phyloP scores from a whole-genome alignment of 805 yeast genomes.

The Cyberlindnera bimundalis region DNA sequence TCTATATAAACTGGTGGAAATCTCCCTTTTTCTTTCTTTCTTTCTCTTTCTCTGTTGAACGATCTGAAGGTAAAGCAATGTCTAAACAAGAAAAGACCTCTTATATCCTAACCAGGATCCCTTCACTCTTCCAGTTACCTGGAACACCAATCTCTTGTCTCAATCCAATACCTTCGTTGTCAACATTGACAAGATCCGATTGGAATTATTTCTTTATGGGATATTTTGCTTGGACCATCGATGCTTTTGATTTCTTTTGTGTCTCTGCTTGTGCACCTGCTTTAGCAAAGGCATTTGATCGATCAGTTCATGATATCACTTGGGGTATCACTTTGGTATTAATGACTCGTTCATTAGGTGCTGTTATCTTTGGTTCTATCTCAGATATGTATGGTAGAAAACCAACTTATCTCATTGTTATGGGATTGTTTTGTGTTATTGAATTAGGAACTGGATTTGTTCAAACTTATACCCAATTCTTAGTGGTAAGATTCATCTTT shows the following conservation, averaged over 20 bases:
- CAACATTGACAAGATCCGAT: constrained; percentile 34
- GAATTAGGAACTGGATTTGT: constrained; percentile 69
- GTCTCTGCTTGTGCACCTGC: constrained; percentile 52
- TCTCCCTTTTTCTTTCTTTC: not conserved
- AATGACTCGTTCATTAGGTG: constrained; percentile 69
- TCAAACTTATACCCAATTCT: constrained; percentile 52
- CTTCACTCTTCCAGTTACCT: constrained; percentile 27
- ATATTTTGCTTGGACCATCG: constrained; percentile 66
- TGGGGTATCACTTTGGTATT: constrained; percentile 74
- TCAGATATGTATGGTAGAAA: constrained; percentile 66
- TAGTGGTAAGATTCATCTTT: constrained; percentile 59
- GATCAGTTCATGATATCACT: constrained; percentile 47
- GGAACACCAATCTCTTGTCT: constrained; percentile 27
- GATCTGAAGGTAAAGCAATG: too few relatives aligned
- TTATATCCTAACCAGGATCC: constrained; percentile 27
- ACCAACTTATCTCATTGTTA: constrained; percentile 57
- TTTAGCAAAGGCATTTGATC: constrained; percentile 47
- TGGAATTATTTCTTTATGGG: constrained; percentile 64
- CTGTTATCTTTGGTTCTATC: constrained; percentile 57
- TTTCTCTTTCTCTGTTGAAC: too few relatives aligned
- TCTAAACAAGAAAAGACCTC: not conserved
- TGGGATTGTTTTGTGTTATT: constrained; percentile 47
- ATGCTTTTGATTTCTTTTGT: constrained; percentile 67
- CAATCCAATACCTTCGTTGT: constrained; percentile 44
- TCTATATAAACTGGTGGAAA: too few relatives aligned